Conservation (phyloP, 257 asterid genomes). For the Nicotiana benthamiana region DNA sequence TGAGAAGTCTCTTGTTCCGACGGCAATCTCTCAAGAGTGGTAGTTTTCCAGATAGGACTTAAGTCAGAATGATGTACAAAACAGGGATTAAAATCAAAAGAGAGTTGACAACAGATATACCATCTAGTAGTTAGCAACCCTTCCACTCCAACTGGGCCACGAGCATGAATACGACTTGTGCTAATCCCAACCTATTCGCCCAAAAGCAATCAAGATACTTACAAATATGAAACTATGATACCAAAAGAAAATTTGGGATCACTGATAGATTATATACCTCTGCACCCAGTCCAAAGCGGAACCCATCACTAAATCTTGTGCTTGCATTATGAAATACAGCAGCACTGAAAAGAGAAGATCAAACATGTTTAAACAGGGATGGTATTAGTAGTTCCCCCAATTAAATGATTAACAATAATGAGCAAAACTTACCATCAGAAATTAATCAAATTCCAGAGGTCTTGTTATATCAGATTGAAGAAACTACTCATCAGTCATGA, state of each 20-base stretch:
- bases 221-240: not conserved
- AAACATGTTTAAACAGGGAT: not conserved
- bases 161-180: constrained; percentile 93
- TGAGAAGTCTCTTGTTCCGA: not conserved
- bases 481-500: not conserved
- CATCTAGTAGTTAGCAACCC: constrained; percentile 93
- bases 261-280: constrained; percentile 46
- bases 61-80: not conserved
- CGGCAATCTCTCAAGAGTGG: not conserved
- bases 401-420: not conserved
- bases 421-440: not conserved
- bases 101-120: constrained; percentile 24
- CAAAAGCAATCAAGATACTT: not conserved
- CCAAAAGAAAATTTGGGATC: not conserved
- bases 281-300: constrained; percentile 91
- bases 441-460: not conserved
- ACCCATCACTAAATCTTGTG: constrained; percentile 85
- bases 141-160: constrained; percentile 98
- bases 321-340: constrained; percentile 94
- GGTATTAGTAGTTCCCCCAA: not conserved
- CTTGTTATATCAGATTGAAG: not conserved
- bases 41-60: not conserved
- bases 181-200: constrained; percentile 80
- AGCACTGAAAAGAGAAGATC: constrained; percentile 48
- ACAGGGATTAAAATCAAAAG: not conserved